Percentiles rank a stretch among this genome's conserved stretches.
Evolutionary conservation across 371 early-diverging fungal genomes (phyloP).

Genomic region (Mortierella sp.): DNA sequence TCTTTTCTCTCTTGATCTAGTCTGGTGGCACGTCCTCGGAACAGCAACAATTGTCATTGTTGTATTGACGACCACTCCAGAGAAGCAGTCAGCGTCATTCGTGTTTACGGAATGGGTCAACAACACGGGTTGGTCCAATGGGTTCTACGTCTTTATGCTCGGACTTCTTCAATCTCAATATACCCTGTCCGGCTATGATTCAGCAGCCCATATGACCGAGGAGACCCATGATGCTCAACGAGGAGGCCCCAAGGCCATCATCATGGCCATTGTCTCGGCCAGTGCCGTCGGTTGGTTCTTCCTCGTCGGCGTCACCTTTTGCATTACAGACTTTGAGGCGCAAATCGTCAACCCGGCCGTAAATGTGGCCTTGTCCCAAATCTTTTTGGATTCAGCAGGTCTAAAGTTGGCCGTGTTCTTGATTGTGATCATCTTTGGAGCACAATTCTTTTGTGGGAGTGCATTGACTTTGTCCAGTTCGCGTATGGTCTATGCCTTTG

Average conservation of each 20-base stretch:
- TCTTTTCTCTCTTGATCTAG: slow-evolving; percentile 47
- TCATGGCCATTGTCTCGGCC: slow-evolving; percentile 56
- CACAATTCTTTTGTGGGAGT: slow-evolving; percentile 67
- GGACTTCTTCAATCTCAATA: slow-evolving; percentile 60
- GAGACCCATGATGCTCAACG: slow-evolving; percentile 70
- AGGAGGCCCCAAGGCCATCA: slow-evolving; percentile 73
- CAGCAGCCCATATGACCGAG: slow-evolving; percentile 62
- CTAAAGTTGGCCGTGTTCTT: slow-evolving; percentile 58
- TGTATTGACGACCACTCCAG: slow-evolving; percentile 53
- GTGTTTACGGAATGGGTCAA: slow-evolving; percentile 58
- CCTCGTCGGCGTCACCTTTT: slow-evolving; percentile 54
- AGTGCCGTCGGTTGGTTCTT: slow-evolving; percentile 56
- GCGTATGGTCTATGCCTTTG: slow-evolving; percentile 78
- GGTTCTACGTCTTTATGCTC: slow-evolving; percentile 62
- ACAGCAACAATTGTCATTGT: slow-evolving; percentile 60
- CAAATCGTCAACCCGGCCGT: slow-evolving; percentile 56
- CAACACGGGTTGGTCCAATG: slow-evolving; percentile 55
- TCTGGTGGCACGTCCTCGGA: slow-evolving; percentile 70
- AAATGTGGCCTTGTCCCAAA: slow-evolving; percentile 58
- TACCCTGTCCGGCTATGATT: slow-evolving; percentile 72
- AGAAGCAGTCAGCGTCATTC: slow-evolving; percentile 54
- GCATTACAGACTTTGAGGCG: slow-evolving; percentile 55
- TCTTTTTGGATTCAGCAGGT: slow-evolving; percentile 65
- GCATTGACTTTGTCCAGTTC: slow-evolving; percentile 66
- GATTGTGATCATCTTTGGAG: slow-evolving; percentile 65